phyloP scores from a whole-genome alignment of 352 stramenopile genomes.

The Globisporangium rhizosaccharum region DNA sequence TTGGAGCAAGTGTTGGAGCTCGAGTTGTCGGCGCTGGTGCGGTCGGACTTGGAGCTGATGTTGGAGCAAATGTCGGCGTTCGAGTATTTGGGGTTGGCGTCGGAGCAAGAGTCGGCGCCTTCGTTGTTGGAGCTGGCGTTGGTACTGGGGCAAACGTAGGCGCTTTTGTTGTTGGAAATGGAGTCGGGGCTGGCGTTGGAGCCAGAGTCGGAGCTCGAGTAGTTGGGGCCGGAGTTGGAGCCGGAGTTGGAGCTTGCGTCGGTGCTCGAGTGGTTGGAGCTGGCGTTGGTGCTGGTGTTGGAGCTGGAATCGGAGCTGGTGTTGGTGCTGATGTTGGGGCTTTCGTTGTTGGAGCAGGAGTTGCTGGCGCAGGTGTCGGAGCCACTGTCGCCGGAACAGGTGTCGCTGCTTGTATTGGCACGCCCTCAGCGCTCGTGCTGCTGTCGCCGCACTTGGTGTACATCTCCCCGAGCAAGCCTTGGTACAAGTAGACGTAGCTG shows the following conservation, averaged over 20 bases:
- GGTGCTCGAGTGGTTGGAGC: background rate
- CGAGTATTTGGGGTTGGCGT: background rate
- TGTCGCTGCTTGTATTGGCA: background rate
- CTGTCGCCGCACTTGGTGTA: constrained; percentile 10
- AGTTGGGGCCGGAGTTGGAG: background rate
- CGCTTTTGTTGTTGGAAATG: background rate
- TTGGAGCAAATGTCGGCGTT: background rate
- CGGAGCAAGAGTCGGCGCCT: background rate
- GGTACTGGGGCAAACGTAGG: background rate
- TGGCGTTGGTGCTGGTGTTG: background rate
- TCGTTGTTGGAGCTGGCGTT: background rate
- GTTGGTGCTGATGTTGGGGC: background rate
- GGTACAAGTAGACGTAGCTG: constrained; percentile 13
- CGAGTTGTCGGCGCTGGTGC: background rate
- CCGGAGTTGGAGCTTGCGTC: background rate
- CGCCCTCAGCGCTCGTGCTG: background rate
- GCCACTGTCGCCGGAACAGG: background rate
- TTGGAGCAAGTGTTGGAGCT: background rate
- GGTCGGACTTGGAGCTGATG: background rate
- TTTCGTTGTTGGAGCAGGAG: background rate
- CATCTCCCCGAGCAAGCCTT: constrained; percentile 9
- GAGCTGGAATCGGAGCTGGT: background rate
- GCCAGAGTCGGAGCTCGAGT: background rate
- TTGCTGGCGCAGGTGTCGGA: background rate
- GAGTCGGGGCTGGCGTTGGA: background rate